These are phyloP conservation scores for Porcisia hertigi DNA, from an alignment of 208 protist genomes.

Conservation along the genomic window DNA sequence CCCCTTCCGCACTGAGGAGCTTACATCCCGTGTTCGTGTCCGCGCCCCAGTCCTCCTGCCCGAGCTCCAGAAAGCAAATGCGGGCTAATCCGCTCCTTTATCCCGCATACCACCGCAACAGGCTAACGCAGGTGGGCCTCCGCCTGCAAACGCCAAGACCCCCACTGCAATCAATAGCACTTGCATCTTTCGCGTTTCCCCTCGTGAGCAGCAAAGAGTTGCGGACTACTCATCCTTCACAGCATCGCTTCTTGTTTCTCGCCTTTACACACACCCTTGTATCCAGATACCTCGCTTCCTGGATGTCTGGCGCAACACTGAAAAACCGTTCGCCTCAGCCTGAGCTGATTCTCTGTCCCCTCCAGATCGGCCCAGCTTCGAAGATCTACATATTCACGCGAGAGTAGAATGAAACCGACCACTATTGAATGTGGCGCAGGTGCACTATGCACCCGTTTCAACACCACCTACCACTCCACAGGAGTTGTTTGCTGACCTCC, in stretches of 20 bases:
- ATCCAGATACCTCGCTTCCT: background rate
- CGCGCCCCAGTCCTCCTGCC: background rate
- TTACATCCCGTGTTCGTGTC: background rate
- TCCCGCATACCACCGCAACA: no score
- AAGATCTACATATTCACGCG: no score
- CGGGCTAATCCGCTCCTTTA: no score
- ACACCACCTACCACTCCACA: no score
- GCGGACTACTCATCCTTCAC: background rate
- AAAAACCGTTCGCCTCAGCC: no score
- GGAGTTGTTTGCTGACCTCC: no score
- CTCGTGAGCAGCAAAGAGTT: background rate
- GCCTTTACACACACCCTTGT: background rate
- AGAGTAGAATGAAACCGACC: no score
- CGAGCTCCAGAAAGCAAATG: background rate
- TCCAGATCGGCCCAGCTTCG: no score
- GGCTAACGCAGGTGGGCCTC: background rate
- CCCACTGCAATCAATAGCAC: background rate
- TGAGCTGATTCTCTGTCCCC: no score
- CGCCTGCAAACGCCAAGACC: background rate
- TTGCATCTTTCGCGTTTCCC: background rate
- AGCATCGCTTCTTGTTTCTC: background rate
- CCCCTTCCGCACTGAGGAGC: background rate
- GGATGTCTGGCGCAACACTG: no score
- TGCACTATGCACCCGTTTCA: no score
- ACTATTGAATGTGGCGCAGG: no score